Evolutionary conservation across 345 rosid species (phyloP), one percentile per base, ranked within the genome.

Genomic region (Nasturtium officinale): DNA sequence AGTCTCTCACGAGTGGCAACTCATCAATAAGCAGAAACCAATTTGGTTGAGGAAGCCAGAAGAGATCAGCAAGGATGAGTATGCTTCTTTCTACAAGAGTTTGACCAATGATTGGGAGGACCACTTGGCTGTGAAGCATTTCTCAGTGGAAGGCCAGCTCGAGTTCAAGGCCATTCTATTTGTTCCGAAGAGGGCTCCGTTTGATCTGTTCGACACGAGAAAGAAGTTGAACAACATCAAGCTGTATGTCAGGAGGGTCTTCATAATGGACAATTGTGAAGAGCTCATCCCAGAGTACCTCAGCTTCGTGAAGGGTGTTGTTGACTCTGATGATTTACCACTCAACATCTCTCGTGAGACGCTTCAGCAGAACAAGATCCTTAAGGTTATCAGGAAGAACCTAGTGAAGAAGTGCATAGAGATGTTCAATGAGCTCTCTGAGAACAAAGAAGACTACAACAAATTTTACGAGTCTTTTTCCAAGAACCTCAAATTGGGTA

Each of bases 241-340:
- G 84, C 80, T 90, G 2, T 92, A 92, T 17, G 96, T 92, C 6
- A 77, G 96, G 77, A 82, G 96, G 48, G 98, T 92, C 26, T 92
- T 92, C 74, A 92, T 92, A 2, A 90, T 92, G 98, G 98, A 92
- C 82, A 92, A 92, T 66, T 92, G 98, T 23, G 98, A 92, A 54
- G 98, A 92, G 37, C 82, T 92, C 0, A 92, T 90, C 4, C 92
- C 95, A 0, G 96, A 92, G 77, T 92, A 82, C 62, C 95, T 90
- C 3, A 83, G 95, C 20, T 92, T 92, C 2, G 86, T 92, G 6
- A 92, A 92, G 71, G 96, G 98, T 23, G 95, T 92, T 26, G 98
- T 92, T 7, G 96, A 92, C 70, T 92, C 98, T 3, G 98, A 92
- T 45, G 98, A 92, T 65, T 53, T 92, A 73, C 98, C 98, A 0